Evolutionary conservation across 1,139 yeast genomes (phyloP).

Genomic region (Candida pseudocylindracea): DNA sequence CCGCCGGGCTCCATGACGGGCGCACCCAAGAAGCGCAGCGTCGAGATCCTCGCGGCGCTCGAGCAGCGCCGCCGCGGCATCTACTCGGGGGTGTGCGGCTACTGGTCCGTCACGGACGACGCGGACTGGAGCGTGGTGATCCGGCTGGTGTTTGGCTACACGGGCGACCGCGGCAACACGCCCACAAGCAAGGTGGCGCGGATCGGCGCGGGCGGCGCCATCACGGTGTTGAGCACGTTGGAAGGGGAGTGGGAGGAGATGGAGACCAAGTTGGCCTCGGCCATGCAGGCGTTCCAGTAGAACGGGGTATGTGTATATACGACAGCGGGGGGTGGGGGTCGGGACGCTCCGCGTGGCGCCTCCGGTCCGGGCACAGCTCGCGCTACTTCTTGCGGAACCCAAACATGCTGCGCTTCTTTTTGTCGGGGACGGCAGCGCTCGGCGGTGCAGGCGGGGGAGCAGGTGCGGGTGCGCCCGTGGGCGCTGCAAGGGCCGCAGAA

Average conservation of each 20-base stretch:
- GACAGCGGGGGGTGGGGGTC: no score
- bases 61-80: constrained; percentile 43
- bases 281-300: constrained; percentile 29
- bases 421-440: no score
- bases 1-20: constrained; percentile 99
- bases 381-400: no score
- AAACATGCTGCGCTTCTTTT: no score
- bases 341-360: no score
- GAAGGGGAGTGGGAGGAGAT: constrained; percentile 88
- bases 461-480: no score
- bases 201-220: constrained; percentile 97
- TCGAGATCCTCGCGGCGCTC: constrained; percentile 48
- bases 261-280: constrained; percentile 60
- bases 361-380: no score
- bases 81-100: constrained; percentile 90
- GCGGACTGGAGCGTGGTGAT: constrained; percentile 96
- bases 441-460: no score
- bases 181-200: constrained; percentile 30
- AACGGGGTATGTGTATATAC: neutral
- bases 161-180: constrained; percentile 18
- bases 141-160: constrained; percentile 57
- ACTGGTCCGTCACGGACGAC: constrained; percentile 74
- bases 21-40: constrained; percentile 89
- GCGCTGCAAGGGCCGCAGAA: no score
- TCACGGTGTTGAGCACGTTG: constrained; percentile 67